Base-by-base conservation (phyloP, 140 eudicot species). In the Oenanthe javanica region DNA sequence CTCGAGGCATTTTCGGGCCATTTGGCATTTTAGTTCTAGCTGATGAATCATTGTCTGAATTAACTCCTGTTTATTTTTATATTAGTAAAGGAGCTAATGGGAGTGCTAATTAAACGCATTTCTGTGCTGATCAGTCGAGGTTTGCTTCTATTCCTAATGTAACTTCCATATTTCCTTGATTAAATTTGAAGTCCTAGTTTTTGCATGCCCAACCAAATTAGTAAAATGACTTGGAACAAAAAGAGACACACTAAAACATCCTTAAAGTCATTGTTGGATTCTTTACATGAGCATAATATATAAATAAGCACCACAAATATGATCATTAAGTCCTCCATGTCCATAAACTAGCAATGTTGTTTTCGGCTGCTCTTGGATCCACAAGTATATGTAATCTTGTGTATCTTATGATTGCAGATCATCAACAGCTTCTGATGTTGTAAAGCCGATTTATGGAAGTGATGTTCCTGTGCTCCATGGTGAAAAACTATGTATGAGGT, bases 11-110 rank as follows among this genome's bases (percentile, higher is more conserved):
- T 42, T 88, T 89, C 23, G 98, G 99, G 49, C 99, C 99, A 1
- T 95, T 95, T 79, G 99, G 99, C 31, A 76, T 95, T 3, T 51
- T 93, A 51, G 97, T 95, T 67, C 84, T 92, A 64, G 96, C 97
- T 18, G 97, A 92, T 75, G 89, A 86, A n/a, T 45, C 87, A 0
- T 87, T 87, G 2, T 80, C 88, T 0, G 99, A 95, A 84, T 83
- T 85, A 48, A 95, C 97, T 9, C 97, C 99, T 0, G 74, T 95
- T 9, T 95, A 95, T 79, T 95, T 95, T 76, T 93, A 95, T 84
- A 70, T 91, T n/a, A 84, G 87, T 45, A 92, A 87, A 84, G 91
- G 89, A 63, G 36, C 77, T 43, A 84, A 88, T 67, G 97, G 97
- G 27, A 82, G n/a, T 72, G 77, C 81, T 31, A 84, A 31, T 31